Base-by-base conservation (phyloP, 257 asterid genomes). In the Paulownia fortunei region DNA sequence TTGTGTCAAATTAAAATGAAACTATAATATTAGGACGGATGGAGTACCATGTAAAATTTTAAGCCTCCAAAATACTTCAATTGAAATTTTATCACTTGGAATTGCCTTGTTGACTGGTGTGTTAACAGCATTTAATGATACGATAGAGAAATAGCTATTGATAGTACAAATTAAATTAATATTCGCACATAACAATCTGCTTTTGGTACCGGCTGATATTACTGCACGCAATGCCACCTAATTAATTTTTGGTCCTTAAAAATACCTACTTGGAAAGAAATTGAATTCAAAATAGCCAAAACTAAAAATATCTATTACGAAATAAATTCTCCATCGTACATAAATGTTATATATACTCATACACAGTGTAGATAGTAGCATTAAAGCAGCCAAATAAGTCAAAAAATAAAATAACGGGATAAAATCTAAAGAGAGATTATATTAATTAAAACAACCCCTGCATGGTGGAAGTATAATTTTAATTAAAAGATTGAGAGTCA, bases 271-370 rank as follows among this genome's bases (percentile, higher is more conserved):
- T 58, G 23, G 8, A 5, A 15, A 39, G 63, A 1, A 67, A 39
- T 77, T 67, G n/a, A 77, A 68, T 76, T 64, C 13, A 3, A 8
- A 73, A 11, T n/a, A 47, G 37, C 51, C 18, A 32, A 9, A 61
- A 69, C 26, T 34, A 49, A n/a, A 42, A 70, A 9, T 51, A 9
- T 41, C 5, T 3, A 24, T 46, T 23, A 5, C 5, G 7, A 23
- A 61, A 11, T 44, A 47, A 46, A 32, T 32, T 65, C 5, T 52
- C 19, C 18, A 21, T 10, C 37, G 13, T 12, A 15, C 72, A 19
- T 27, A 21, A 27, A 59, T 58, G n/a, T n/a, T 24, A 9, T 47
- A 15, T 7, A 0, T 64, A 19, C 39, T 18, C 34, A 1, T 8
- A 39, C 8, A 9, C 11, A 16, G 9, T 51, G 68, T 59, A 65